A percentile compares a stretch with the other conserved stretches of the same genome.
phyloP scores from a whole-genome alignment of 108 stramenopile genomes.

The Seminavis robusta region DNA sequence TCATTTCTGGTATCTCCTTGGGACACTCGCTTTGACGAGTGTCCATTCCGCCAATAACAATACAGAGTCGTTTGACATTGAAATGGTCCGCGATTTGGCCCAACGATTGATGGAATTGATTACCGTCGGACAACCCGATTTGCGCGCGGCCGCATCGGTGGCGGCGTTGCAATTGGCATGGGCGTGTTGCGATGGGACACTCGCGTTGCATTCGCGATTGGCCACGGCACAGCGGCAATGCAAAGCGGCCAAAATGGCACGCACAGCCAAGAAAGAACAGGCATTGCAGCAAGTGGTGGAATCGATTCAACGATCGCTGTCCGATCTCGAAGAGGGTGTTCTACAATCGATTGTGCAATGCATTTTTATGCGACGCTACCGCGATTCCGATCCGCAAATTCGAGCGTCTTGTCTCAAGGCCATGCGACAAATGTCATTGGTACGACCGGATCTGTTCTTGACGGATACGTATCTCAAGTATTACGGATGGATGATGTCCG shows the following conservation, averaged over 20 bases:
- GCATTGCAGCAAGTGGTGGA: conserved; percentile 51
- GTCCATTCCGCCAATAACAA: conserved; percentile 7
- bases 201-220: conserved; percentile 42
- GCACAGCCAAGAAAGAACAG: conserved; percentile 40
- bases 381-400: conserved; percentile 73
- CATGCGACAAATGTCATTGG: conserved; percentile 52
- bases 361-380: conserved; percentile 78
- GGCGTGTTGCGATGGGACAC: conserved; percentile 59
- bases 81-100: conserved; percentile 55
- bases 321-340: conserved; percentile 64
- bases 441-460: conserved; percentile 78
- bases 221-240: conserved; percentile 51
- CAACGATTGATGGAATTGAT: conserved; percentile 57
- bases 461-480: conserved; percentile 87
- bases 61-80: conserved; percentile 56
- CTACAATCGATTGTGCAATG: conserved; percentile 47
- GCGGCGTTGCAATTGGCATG: conserved; percentile 60
- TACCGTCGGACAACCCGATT: conserved; percentile 78
- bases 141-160: conserved; percentile 58
- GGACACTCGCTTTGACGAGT: conserved; percentile 45
- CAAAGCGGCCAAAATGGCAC: conserved; percentile 28
- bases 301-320: conserved; percentile 44
- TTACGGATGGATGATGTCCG: conserved; percentile 85
- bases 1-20: conserved; percentile 77
- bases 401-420: conserved; percentile 63